phyloP scores from a whole-genome alignment of 306 rosid genomes.

The Glycyrrhiza uralensis region DNA sequence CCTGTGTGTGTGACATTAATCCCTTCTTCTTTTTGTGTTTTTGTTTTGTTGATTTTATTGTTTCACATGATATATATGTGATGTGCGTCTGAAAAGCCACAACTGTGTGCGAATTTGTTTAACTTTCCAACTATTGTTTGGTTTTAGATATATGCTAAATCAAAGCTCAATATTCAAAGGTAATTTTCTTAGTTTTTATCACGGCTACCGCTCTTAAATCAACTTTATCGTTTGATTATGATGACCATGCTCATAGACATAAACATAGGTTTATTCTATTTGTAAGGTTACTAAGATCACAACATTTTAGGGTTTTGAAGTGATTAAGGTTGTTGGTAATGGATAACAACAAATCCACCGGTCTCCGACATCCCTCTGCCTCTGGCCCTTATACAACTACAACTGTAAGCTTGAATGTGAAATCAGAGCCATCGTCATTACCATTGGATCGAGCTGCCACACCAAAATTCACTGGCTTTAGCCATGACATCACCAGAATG shows the following conservation, averaged over 20 bases:
- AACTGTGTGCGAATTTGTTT: no score
- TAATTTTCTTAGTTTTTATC: no score
- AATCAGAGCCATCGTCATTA: constrained; percentile 44
- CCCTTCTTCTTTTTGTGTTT: not conserved
- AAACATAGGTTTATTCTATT: no score
- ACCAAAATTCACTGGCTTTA: constrained; percentile 46
- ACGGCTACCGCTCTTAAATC: no score
- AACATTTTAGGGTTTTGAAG: constrained; percentile 3
- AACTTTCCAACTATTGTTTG: no score
- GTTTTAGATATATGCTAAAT: no score
- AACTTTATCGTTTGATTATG: no score
- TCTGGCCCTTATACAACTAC: constrained; percentile 38
- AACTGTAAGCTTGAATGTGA: constrained; percentile 46
- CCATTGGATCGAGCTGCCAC: not conserved
- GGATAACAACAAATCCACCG: constrained; percentile 63
- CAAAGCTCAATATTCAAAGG: not conserved
- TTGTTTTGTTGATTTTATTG: not conserved
- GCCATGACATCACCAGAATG: constrained; percentile 79
- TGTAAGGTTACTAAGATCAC: no score
- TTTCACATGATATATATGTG: not conserved
- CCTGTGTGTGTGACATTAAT: not conserved
- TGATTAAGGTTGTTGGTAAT: constrained; percentile 24
- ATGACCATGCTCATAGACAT: no score
- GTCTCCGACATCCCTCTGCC: constrained; percentile 51
- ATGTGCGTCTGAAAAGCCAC: not conserved